phyloP scores from a whole-genome alignment of 225 moss, liverwort and hornwort genomes.

The Asterella californica region DNA sequence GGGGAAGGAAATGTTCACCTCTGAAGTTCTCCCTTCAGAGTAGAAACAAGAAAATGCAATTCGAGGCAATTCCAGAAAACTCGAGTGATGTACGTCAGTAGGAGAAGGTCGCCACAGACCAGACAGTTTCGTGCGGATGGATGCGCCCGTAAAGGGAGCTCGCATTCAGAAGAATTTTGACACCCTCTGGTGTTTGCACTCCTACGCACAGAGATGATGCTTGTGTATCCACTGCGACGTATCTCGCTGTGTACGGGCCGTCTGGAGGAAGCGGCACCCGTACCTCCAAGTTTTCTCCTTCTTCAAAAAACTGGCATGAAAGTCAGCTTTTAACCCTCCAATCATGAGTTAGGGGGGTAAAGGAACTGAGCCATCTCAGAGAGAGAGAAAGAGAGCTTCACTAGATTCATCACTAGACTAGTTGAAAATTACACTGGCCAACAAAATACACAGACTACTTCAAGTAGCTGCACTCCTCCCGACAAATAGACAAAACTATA shows the following conservation, averaged over 20 bases:
- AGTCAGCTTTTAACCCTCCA: constrained; percentile 12
- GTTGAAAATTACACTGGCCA: background rate
- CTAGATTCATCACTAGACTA: background rate
- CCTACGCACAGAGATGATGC: constrained; percentile 63
- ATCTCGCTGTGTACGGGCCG: constrained; percentile 66
- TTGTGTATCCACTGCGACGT: constrained; percentile 77
- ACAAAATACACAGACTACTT: background rate
- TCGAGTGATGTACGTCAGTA: background rate
- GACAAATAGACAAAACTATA: background rate
- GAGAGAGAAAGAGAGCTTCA: background rate
- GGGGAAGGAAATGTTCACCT: too few species aligned
- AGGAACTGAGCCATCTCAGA: background rate
- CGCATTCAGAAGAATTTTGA: constrained; percentile 62
- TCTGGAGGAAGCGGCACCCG: constrained; percentile 70
- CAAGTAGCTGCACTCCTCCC: background rate
- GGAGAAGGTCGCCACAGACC: constrained; percentile 44
- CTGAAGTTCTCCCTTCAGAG: background rate
- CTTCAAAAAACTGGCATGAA: constrained; percentile 86
- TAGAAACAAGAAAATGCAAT: background rate
- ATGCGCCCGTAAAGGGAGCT: constrained; percentile 69
- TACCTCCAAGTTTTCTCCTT: constrained; percentile 85
- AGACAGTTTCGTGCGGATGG: constrained; percentile 82
- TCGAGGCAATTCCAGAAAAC: background rate
- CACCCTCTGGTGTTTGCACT: constrained; percentile 61
- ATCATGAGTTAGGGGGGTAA: background rate